Evolutionary conservation across 2,329 filamentous ascomycete species (phyloP).

Genomic region (Penicillium sp.): DNA sequence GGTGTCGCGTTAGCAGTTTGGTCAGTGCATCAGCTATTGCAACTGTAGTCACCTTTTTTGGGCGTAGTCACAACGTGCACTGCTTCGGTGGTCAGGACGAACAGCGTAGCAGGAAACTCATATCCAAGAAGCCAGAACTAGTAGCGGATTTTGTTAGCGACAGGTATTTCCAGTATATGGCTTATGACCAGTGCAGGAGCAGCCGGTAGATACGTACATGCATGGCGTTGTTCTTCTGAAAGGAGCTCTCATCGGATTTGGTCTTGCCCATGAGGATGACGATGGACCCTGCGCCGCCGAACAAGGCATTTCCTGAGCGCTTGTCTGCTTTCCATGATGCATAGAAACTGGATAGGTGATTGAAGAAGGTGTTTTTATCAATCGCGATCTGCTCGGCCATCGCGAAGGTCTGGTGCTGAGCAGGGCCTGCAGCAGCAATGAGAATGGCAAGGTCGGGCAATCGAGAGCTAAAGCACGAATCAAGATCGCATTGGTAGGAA

Average conservation of each 20-base stretch:
- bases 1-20: constrained; percentile 8
- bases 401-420: constrained; percentile 17
- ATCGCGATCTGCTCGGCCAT: constrained; percentile 88
- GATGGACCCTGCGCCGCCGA: constrained; percentile 82
- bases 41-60: constrained; percentile 73
- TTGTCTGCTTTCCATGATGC: constrained; percentile 96
- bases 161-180: background rate
- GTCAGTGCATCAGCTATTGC: background rate
- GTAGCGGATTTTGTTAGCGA: constrained; percentile 11
- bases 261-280: constrained; percentile 93
- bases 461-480: constrained; percentile 1
- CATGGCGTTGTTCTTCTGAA: constrained; percentile 94
- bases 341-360: constrained; percentile 81
- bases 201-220: constrained; percentile 62
- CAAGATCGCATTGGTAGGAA: constrained; percentile 4
- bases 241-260: constrained; percentile 72
- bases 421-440: constrained; percentile 16
- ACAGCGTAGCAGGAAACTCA: constrained; percentile 93
- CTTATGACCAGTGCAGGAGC: background rate
- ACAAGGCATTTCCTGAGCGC: constrained; percentile 77
- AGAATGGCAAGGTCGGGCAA: constrained; percentile 1
- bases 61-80: constrained; percentile 92
- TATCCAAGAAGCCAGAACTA: constrained; percentile 98
- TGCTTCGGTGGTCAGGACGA: constrained; percentile 83
- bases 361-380: constrained; percentile 89